Percentiles rank a stretch among this genome's conserved stretches.
phyloP scores from a whole-genome alignment of 257 asterid species.

The Nicotiana paniculata region DNA sequence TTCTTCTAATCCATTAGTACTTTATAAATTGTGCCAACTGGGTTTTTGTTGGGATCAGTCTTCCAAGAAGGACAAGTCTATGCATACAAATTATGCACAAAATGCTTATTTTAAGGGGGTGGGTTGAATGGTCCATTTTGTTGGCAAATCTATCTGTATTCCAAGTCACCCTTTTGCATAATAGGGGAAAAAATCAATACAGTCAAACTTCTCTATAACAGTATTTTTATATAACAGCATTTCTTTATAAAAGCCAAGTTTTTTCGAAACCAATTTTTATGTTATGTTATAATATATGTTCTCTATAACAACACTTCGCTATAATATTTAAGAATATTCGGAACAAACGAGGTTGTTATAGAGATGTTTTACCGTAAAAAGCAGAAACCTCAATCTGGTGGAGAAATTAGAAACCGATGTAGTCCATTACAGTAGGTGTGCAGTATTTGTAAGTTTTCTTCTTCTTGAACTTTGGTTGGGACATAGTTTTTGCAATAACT shows the following conservation, averaged over 20 bases:
- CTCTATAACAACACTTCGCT: too few relatives aligned
- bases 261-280: too few relatives aligned
- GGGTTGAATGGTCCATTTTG: constrained; percentile 4
- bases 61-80: neutral
- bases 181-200: neutral
- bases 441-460: too few relatives aligned
- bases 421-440: neutral
- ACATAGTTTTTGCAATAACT: neutral
- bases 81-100: neutral
- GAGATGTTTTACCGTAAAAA: too few relatives aligned
- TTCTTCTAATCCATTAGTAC: neutral
- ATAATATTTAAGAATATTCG: too few relatives aligned
- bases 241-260: too few relatives aligned
- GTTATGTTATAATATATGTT: too few relatives aligned
- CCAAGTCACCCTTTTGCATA: neutral
- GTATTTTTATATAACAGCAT: too few relatives aligned
- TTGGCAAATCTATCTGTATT: neutral
- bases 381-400: neutral
- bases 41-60: constrained; percentile 2
- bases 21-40: constrained; percentile 20
- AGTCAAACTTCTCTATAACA: too few relatives aligned
- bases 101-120: neutral
- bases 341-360: too few relatives aligned
- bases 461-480: neutral
- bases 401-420: neutral